A percentile compares a stretch with the other conserved stretches of the same genome.
phyloP scores from a whole-genome alignment of 139 green algal species.

The Diplosphaera chodatii region DNA sequence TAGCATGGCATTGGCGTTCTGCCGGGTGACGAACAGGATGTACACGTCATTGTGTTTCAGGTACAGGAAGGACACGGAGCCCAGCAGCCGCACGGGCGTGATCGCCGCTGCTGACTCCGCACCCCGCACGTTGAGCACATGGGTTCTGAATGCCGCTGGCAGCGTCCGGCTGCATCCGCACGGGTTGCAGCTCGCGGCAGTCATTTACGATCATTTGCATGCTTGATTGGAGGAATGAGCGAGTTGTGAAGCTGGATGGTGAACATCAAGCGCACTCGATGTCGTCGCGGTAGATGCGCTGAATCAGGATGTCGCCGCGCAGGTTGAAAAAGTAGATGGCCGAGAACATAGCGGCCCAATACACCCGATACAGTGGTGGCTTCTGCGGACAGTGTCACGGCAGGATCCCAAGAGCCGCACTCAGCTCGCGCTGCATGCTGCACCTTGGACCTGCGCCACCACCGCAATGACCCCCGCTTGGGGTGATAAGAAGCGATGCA shows the following conservation, averaged over 20 bases:
- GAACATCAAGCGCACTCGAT: constrained; percentile 88
- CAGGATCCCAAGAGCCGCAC: too few relatives aligned
- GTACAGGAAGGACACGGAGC: constrained; percentile 79
- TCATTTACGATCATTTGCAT: too few relatives aligned
- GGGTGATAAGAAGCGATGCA: too few relatives aligned
- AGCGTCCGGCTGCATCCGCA: constrained; percentile 60
- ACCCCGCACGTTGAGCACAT: constrained; percentile 78
- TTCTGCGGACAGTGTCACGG: too few relatives aligned
- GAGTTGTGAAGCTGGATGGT: too few relatives aligned
- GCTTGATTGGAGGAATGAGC: too few relatives aligned
- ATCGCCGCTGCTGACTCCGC: constrained; percentile 24
- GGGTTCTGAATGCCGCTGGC: constrained; percentile 78
- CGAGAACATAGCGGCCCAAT: not conserved
- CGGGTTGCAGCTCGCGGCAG: too few relatives aligned
- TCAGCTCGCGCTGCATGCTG: too few relatives aligned
- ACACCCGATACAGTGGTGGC: too few relatives aligned
- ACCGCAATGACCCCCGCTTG: too few relatives aligned
- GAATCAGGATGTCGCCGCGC: constrained; percentile 87
- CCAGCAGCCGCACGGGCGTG: constrained; percentile 74
- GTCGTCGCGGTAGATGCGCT: constrained; percentile 86
- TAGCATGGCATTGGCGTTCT: constrained; percentile 89
- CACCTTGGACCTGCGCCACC: too few relatives aligned
- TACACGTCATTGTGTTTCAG: constrained; percentile 84
- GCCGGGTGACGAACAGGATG: constrained; percentile 81
- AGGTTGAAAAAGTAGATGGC: constrained; percentile 93